These are phyloP conservation scores for Hypericum androsaemum DNA, from an alignment of 345 rosid genomes.

Conservation along the genomic window DNA sequence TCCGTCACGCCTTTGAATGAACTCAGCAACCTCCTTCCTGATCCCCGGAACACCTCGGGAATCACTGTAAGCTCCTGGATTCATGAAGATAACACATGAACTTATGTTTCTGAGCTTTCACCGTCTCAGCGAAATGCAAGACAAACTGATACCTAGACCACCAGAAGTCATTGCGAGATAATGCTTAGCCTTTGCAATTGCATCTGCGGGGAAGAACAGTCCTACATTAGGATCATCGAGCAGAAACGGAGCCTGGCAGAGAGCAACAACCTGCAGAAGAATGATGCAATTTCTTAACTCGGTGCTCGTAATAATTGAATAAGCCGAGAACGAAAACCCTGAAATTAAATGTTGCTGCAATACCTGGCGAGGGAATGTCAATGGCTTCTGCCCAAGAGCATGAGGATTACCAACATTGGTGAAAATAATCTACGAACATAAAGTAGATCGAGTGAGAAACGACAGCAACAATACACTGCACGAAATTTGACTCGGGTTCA, in stretches of 20 bases:
- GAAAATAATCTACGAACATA: conserved; percentile 65
- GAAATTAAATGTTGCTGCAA: neutral
- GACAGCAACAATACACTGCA: neutral
- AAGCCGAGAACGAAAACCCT: neutral
- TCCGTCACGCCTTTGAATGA: conserved; percentile 89
- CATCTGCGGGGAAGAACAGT: conserved; percentile 1
- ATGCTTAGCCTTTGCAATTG: conserved; percentile 2
- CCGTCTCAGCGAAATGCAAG: neutral
- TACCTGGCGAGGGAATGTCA: conserved; percentile 95
- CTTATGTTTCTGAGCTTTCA: neutral
- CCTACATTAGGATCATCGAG: conserved; percentile 5
- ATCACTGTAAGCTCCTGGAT: conserved; percentile 77
- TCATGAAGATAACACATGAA: conserved; percentile 5
- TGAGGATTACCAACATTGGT: conserved; percentile 99
- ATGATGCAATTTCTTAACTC: conserved; percentile 18
- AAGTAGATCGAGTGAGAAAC: conserved; percentile 13
- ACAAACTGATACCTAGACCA: neutral
- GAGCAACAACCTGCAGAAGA: conserved; percentile 71
- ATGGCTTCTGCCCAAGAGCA: conserved; percentile 93
- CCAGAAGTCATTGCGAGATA: neutral
- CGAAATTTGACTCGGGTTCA: too few species aligned
- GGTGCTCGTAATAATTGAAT: conserved; percentile 9
- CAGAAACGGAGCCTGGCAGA: conserved; percentile 14
- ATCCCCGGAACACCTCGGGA: conserved; percentile 1
- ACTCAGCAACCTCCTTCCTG: conserved; percentile 2